Evolutionary conservation across 352 stramenopile genomes (phyloP), one percentile per base, ranked within the genome.

Genomic region (Phytophthora megakarya): DNA sequence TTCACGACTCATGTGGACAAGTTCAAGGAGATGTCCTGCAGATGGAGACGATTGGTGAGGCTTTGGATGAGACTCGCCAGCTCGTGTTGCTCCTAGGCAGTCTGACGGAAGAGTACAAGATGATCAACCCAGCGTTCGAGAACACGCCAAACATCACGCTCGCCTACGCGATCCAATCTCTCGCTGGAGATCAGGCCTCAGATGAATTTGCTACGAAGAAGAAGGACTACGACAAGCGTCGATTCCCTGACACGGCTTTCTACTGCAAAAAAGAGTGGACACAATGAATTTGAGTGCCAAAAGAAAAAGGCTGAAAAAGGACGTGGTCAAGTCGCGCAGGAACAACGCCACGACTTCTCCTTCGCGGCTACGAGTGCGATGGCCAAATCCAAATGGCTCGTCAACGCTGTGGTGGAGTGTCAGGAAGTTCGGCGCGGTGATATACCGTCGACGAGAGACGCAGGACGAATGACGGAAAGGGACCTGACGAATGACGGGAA

Each of bases 261-360:
- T 52, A 51, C 46, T 65, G 56, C 37, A 50, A 50, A 16, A 51
- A 65, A 26, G 5, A 12, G 9, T n/a, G 26, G 50, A 21, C 38
- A 65, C 39, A 40, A 38, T 2, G 37, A 65, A 23, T 21, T 47
- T 10, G 46, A 65, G 19, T 65, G 57, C 46, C 47, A 18, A 26
- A 58, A 65, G 38, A 58, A 49, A 25, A 58, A 49, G 16, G 15
- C 23, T n/a, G 23, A 49, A 9, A 25, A 48, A 18, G 37, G 37
- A 48, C 38, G 37, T 30, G 50, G 37, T 22, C 50, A 58, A 47
- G 23, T 38, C 11, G 37, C 50, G 21, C 35, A 26, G 15, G 35
- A 7, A 12, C 30, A 35, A 35, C 30, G 30, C 10, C 5, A 3
- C 30, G 30, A 11, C 30, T 35, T 13, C 30, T 35, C 30, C 10